Evolutionary conservation across 108 stramenopile species (phyloP).

Genomic region (Chaetoceros tenuissimus): DNA sequence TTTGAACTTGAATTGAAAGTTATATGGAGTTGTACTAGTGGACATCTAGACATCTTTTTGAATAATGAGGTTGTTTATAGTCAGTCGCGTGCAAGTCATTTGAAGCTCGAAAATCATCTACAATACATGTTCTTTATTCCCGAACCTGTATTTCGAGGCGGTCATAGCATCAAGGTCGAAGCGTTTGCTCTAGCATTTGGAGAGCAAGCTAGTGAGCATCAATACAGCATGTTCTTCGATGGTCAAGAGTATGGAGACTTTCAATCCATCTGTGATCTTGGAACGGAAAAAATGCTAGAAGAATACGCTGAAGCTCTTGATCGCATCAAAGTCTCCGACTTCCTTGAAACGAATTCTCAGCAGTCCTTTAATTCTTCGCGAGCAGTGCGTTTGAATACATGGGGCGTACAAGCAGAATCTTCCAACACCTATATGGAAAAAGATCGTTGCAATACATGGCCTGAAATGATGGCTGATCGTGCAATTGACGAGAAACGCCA

Average conservation of each 20-base stretch:
- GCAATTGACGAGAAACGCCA: no score
- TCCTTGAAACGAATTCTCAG: no score
- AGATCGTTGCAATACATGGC: no score
- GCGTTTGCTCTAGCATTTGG: neutral
- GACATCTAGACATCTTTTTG: constrained; percentile 48
- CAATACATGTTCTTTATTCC: neutral
- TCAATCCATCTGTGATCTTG: neutral
- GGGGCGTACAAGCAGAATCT: no score
- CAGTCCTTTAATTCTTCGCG: no score
- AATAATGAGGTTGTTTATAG: neutral
- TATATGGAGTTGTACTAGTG: constrained; percentile 64
- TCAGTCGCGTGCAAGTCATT: neutral
- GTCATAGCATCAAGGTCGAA: neutral
- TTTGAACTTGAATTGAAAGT: constrained; percentile 74
- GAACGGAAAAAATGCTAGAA: neutral
- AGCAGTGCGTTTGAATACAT: no score
- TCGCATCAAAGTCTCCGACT: no score
- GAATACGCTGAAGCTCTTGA: neutral
- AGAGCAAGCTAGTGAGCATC: neutral
- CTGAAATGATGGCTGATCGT: no score
- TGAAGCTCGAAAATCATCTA: no score
- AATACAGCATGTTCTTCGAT: neutral
- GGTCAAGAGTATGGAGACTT: neutral
- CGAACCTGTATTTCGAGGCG: neutral
- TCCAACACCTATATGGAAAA: no score